Conservation (phyloP, 495 filamentous ascomycete genomes). For the Neurospora africana region DNA sequence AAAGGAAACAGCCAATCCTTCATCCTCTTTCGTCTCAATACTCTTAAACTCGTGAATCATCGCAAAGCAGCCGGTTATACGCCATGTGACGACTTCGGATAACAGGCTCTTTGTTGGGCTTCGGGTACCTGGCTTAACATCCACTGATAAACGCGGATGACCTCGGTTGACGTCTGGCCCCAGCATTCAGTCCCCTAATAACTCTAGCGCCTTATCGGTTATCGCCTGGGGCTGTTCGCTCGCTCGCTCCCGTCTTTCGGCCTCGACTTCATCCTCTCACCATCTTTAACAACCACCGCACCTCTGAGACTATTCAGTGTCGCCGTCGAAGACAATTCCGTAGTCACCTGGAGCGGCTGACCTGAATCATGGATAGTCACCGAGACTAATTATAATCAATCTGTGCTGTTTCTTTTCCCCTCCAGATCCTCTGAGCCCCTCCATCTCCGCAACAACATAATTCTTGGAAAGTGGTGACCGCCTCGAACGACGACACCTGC, state of each 20-base stretch:
- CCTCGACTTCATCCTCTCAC: background rate
- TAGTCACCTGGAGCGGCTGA: background rate
- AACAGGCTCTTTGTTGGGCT: background rate
- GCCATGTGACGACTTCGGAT: background rate
- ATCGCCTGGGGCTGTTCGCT: background rate
- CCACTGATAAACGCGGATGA: background rate
- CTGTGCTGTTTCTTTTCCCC: background rate
- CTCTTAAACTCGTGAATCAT: background rate
- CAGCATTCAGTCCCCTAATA: background rate
- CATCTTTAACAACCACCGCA: background rate
- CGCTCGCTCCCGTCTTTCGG: background rate
- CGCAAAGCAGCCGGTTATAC: background rate
- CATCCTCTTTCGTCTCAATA: background rate
- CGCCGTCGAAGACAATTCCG: background rate
- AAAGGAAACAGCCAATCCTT: background rate
- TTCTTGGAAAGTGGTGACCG: background rate
- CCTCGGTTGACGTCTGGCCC: background rate
- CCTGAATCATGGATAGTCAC: background rate
- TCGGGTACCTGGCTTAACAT: background rate
- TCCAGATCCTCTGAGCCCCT: background rate
- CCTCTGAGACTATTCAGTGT: background rate
- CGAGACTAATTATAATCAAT: background rate
- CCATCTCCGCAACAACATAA: background rate
- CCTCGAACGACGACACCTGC: background rate
- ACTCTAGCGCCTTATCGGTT: background rate